Conservation (phyloP, 2,329 filamentous ascomycete species). For the Dactylellina sp. region DNA sequence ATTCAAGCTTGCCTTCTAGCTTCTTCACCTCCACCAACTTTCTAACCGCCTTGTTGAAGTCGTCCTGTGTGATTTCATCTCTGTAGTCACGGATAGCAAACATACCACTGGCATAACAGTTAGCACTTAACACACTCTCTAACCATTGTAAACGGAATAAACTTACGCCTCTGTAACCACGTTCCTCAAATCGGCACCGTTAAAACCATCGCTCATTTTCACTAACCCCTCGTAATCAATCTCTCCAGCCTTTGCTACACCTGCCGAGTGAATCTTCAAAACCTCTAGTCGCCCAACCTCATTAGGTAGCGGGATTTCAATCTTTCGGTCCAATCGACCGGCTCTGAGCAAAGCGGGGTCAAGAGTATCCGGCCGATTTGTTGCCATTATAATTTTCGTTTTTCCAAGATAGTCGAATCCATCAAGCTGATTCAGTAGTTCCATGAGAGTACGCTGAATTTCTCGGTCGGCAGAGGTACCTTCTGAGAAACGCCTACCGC, state of each 20-base stretch:
- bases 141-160: not conserved
- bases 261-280: conserved; percentile 92
- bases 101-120: conserved; percentile 73
- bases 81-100: conserved; percentile 99
- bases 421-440: conserved; percentile 96
- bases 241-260: conserved; percentile 89
- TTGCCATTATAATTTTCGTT: conserved; percentile 99
- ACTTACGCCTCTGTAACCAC: conserved; percentile 98
- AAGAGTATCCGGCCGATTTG: conserved; percentile 94
- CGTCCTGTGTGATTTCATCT: conserved; percentile 95
- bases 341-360: conserved; percentile 93
- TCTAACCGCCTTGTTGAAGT: conserved; percentile 98
- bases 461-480: conserved; percentile 97
- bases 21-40: conserved; percentile 99
- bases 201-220: conserved; percentile 99
- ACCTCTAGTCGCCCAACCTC: conserved; percentile 97
- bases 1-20: conserved; percentile 96
- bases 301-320: conserved; percentile 96
- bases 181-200: conserved; percentile 96
- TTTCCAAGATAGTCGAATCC: conserved; percentile 99
- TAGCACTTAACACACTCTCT: conserved; percentile 59
- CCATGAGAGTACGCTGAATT: conserved; percentile 98
- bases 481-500: conserved; percentile 94
- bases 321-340: conserved; percentile 94
- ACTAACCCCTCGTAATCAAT: conserved; percentile 99